Evolutionary conservation across 352 stramenopile genomes (phyloP), one percentile per base, ranked within the genome.

Genomic region (Pythium utonaiense): DNA sequence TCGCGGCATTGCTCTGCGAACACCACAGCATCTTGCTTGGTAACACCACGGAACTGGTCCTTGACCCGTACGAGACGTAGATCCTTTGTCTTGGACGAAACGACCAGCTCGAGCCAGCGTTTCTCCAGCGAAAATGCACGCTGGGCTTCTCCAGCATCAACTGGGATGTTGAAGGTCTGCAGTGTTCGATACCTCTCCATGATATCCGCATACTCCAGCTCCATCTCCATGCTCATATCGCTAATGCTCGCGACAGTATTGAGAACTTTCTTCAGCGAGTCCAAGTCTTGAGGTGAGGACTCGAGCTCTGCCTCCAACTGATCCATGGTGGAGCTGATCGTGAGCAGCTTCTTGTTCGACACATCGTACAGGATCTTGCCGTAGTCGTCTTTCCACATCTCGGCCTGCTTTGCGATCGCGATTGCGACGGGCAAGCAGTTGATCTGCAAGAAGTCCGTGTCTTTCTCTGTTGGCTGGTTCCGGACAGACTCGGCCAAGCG

Each of bases 301-400:
- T 86, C 77, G 2, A 98, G 75, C 50, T 98, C 85, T 6, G 53
- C 58, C 53, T 96, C 76, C 2, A 97, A 70, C 33, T 89, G 68
- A 9, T 93, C 82, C 67, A 95, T 95, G 5, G 88, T 92, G 0
- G 70, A 51, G 25, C 54, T 81, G 49, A 97, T 81, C 0, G 73
- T 62, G 3, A 83, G 22, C n/a, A 98, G 69, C 28, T 96, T 88
- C 52, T 86, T 87, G 47, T 75, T 90, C 3, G 94, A 96, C 3
- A 95, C 76, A 19, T 96, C 84, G 22, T 91, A 82, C 13, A 98
- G 57, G 14, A 98, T 90, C 28, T 92, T 86, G 3, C 91, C 95
- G 40, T 98, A 98, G 66, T 98, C 90, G 36, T 92, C 78, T 60
- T 97, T 97, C 94, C 93, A 98, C 75, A 96, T 85, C 50, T 97